Conservation (phyloP, 495 filamentous ascomycete genomes). For the Paragyromitra xinjiangensis region DNA sequence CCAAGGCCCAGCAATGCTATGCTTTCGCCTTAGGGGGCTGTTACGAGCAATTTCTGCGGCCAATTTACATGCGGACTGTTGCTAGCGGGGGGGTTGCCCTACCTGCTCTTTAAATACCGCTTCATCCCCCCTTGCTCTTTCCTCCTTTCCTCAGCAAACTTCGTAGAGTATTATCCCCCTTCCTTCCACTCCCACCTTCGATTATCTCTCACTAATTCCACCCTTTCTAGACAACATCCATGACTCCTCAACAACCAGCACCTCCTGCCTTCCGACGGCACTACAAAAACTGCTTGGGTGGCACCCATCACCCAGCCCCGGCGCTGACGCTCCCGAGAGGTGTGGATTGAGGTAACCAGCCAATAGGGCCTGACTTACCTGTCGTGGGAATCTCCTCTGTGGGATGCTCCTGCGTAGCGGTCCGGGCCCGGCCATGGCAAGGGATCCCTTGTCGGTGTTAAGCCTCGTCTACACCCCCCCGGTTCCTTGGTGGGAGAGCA, state of each 20-base stretch:
- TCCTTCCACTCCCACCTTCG: too few relatives aligned
- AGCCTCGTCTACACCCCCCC: constrained; percentile 35
- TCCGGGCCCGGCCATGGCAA: constrained; percentile 33
- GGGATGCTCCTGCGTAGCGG: constrained; percentile 37
- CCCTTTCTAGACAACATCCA: background rate
- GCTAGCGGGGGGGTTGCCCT: too few relatives aligned
- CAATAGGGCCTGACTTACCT: constrained; percentile 37
- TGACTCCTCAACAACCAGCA: background rate
- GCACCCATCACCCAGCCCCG: constrained; percentile 29
- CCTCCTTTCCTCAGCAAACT: background rate
- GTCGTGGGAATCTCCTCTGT: constrained; percentile 25
- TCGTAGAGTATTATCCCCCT: background rate
- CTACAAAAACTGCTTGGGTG: constrained; percentile 14
- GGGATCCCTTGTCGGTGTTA: constrained; percentile 11
- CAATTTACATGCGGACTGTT: too few relatives aligned
- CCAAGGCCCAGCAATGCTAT: background rate
- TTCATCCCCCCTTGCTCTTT: background rate
- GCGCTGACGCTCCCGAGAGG: constrained; percentile 32
- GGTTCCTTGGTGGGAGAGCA: constrained; percentile 37
- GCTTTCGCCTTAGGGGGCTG: background rate
- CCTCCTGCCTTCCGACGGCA: constrained; percentile 1
- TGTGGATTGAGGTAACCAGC: constrained; percentile 31
- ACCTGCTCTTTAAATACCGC: background rate
- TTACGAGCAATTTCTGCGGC: background rate
- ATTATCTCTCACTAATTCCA: background rate